Evolutionary conservation across 495 filamentous ascomycete genomes (phyloP), one percentile per base, ranked within the genome.

Genomic region (Talaromyces borbonicus): DNA sequence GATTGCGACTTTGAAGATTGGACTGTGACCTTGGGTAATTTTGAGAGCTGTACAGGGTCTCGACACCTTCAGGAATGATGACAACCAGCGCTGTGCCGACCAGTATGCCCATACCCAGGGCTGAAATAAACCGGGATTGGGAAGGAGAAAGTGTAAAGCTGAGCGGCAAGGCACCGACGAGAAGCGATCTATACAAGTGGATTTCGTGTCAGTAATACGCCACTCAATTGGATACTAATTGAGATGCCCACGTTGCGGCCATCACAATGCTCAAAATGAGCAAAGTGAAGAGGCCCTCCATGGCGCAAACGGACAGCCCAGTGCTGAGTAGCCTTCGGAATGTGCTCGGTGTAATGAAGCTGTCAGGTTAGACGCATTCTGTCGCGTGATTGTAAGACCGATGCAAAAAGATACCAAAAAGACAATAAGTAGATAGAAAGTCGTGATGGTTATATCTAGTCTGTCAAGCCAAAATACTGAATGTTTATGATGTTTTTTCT

Each of bases 41-140:
- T 55, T 35, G 63, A 8, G 81, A 72, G 52, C 76, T 80, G 57
- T 94, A 89, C 39, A 96, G 68, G 5, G 92, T 92, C 56, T 96
- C 92, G 39, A 97, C 80, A 12, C 92, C 92, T 62, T 98, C 92
- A 0, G 92, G 92, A 56, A 98, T 95, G 59, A 98, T 98, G 2
- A 98, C 87, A 46, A 97, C 89, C 52, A 98, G 75, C 7, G 88
- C 87, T 26, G 90, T 97, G 27, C 92, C 92, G 16, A 98, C 89
- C 6, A 98, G 71, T 12, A 98, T 83, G 31, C 92, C 92, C 69
- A 95, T 87, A 24, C 92, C 92, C 58, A 98, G 79, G 16, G 88
- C 87, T 8, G 89, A 89, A 60, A 97, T 86, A 27, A 96, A 62
- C 56, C 92, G 80, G 19, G 95, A 70, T 59, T 94, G 87, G 27